These are phyloP conservation scores for Dactylellina haptotyla DNA, from an alignment of 2,329 filamentous ascomycete species.

Conservation along the genomic window DNA sequence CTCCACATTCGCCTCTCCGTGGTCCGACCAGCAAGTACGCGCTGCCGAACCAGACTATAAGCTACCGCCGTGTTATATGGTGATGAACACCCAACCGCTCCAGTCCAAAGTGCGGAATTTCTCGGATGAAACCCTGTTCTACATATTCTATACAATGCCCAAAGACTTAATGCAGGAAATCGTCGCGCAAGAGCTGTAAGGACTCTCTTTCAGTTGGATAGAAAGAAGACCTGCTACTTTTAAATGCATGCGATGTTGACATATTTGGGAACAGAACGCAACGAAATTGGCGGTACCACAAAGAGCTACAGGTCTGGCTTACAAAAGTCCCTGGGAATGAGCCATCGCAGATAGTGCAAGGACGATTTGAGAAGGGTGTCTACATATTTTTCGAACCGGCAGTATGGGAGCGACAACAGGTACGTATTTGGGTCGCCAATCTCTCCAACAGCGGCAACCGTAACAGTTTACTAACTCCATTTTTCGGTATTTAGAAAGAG, in stretches of 20 bases:
- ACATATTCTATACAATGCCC: constrained; percentile 76
- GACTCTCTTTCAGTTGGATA: neutral
- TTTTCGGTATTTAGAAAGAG: constrained; percentile 61
- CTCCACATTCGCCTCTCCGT: constrained; percentile 72
- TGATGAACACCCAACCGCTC: constrained; percentile 73
- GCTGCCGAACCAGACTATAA: constrained; percentile 73
- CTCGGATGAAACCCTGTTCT: constrained; percentile 73
- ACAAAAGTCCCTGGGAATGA: constrained; percentile 65
- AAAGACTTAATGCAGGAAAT: constrained; percentile 74
- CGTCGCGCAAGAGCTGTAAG: constrained; percentile 70
- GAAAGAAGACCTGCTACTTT: neutral
- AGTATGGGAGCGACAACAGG: constrained; percentile 67
- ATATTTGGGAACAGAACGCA: constrained; percentile 54
- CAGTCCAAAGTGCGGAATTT: constrained; percentile 70
- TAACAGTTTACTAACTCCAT: neutral
- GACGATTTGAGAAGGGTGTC: constrained; percentile 65
- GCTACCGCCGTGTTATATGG: constrained; percentile 72
- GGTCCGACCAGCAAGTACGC: constrained; percentile 69
- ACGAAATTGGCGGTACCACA: constrained; percentile 67
- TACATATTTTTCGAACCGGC: constrained; percentile 69
- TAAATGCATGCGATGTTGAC: neutral
- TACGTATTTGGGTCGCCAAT: constrained; percentile 57
- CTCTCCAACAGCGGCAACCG: neutral
- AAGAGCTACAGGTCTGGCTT: constrained; percentile 67
- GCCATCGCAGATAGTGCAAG: constrained; percentile 63